Evolutionary conservation across 495 filamentous ascomycete genomes (phyloP), one percentile per base, ranked within the genome.

Genomic region (Barbatosphaeria neglecta): DNA sequence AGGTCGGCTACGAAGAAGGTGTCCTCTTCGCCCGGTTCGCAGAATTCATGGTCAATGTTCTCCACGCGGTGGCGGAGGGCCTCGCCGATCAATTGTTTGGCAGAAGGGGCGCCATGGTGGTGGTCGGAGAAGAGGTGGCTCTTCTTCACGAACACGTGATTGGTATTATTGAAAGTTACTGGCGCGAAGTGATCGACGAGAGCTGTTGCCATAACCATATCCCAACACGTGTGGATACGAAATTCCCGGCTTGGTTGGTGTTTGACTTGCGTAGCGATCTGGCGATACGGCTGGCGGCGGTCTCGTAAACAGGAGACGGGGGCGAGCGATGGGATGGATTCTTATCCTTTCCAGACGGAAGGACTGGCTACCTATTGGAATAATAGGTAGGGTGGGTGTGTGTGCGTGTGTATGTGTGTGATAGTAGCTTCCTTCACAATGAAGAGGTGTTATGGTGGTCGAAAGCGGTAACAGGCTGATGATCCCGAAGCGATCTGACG

Each of bases 1-100:
- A 99, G 81, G 69, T 99, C 92, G 52, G 86, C 90, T 50, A 99
- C 93, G 65, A 95, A 97, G 65, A 97, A 99, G 24, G 92, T 80
- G 73, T 96, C 92, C 67, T 97, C 92, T 48, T 87, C 90, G 47
- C 93, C 93, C 24, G 86, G 75, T 43, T 82, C 85, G 65, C 93
- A 97, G 47, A 65, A 68, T 54, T 96, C 86, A 48, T 83, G 79
- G 73, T 98, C 79, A 53, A 97, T 82, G 51, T 66, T 76, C 48
- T 85, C 76, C 44, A 95, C 82, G 47, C 85, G 87, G 52, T 80
- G 77, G 70, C 84, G 86, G 57, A 96, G 70, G 55, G 88, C 81
- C 53, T 87, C 73, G 52, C 83, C 75, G 58, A 96, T 84, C 68
- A 94, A 53, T 56, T 71, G 56, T 50, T 77, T 77, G 47, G 73